These are phyloP conservation scores for Coniochaeta hoffmannii DNA, from an alignment of 2,329 filamentous ascomycete genomes.

Conservation along the genomic window DNA sequence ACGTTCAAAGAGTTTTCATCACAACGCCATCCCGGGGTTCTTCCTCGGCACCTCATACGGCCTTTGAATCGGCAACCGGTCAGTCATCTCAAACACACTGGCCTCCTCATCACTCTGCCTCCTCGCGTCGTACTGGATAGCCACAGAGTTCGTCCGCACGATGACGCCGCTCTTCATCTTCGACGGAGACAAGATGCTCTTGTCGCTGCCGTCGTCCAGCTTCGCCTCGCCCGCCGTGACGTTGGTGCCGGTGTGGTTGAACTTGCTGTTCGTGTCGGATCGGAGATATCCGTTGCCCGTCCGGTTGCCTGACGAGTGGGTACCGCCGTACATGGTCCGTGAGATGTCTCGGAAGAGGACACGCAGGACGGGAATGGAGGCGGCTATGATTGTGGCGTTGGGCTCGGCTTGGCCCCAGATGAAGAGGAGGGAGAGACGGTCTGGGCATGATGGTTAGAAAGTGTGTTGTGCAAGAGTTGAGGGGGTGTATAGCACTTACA, in stretches of 20 bases:
- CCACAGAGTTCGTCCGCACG: constrained; percentile 5
- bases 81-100: not conserved
- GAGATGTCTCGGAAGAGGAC: constrained; percentile 6
- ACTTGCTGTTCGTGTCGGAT: constrained; percentile 3
- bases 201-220: constrained; percentile 8
- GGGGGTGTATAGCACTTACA: not conserved
- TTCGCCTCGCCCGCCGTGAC: constrained; percentile 20
- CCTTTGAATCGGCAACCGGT: not conserved
- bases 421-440: constrained; percentile 7
- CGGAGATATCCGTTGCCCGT: constrained; percentile 3
- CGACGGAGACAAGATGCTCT: constrained; percentile 5
- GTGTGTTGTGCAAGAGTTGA: not conserved
- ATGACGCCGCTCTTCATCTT: not conserved
- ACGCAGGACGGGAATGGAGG: constrained; percentile 10
- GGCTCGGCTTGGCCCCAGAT: constrained; percentile 10
- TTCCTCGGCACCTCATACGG: not conserved
- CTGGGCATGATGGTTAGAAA: not conserved
- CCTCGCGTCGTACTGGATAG: constrained; percentile 4
- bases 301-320: not conserved
- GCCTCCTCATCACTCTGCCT: not conserved
- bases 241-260: constrained; percentile 15
- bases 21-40: not conserved
- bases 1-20: not conserved
- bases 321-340: not conserved
- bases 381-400: constrained; percentile 9